Evolutionary conservation across 2,329 filamentous ascomycete genomes (phyloP), one percentile per base, ranked within the genome.

Genomic region (Verticillium isaacii): DNA sequence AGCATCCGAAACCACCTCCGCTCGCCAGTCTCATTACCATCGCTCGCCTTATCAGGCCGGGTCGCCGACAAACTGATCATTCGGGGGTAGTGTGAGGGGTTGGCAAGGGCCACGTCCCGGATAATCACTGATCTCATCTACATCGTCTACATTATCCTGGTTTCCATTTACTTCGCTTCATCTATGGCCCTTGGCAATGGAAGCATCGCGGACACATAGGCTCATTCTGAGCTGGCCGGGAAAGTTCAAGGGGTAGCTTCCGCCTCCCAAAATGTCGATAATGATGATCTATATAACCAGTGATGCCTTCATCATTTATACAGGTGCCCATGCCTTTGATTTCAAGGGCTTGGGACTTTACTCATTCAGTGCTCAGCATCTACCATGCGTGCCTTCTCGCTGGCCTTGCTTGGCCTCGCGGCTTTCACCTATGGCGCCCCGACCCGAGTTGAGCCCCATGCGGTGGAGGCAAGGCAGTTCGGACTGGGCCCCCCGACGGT

Each of bases 361-460:
- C 19, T 19, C 1, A 19, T 52, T 52, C 41, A 23, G 8, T 12
- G 19, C 12, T 19, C n/a, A 52, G n/a, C 19, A 25, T 12, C 19
- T 14, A 17, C 19, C n/a, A 65, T 65, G 60, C 55, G n/a, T 12
- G 9, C 37, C 23, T 36, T 17, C 25, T 3, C 17, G 3, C 5
- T 45, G 25, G 32, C 50, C 14, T 25, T 62, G 59, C 57, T 65
- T 15, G 55, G 60, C 19, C 23, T 60, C 1, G 6, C 17, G 25
- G 62, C 54, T 3, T 14, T 63, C 19, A 19, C 41, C 37, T 32
- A 52, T 17, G 63, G 62, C 11, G 61, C 62, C 4, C 63, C 59
- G 2, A 57, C 57, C 11, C 32, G 55, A 11, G 29, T 37, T 11
- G 55, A 57, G 25, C 55, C 55, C 25, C 15, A 32, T 29, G 55